Evolutionary conservation across 2,329 filamentous ascomycete species (phyloP).

Genomic region (Sphaerulina populicola): DNA sequence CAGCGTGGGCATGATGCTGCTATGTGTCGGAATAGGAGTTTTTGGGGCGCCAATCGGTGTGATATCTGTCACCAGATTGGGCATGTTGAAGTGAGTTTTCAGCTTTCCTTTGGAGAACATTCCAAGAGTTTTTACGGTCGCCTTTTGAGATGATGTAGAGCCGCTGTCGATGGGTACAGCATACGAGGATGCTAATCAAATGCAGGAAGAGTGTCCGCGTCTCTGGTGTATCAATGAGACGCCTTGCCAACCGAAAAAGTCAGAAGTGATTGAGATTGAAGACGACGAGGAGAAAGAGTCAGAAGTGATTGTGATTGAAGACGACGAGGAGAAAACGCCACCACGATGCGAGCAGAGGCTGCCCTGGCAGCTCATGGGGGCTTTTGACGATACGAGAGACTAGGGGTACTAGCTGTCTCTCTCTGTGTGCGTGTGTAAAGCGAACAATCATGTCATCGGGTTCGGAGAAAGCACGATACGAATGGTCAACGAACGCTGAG

Average conservation of each 20-base stretch:
- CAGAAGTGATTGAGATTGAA: neutral
- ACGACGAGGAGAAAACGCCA: conserved; percentile 7
- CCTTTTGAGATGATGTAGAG: neutral
- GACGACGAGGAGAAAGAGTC: neutral
- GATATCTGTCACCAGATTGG: conserved; percentile 12
- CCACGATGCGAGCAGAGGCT: neutral
- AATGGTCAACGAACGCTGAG: too few relatives aligned
- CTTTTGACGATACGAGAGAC: conserved; percentile 12
- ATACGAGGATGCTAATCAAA: conserved; percentile 5
- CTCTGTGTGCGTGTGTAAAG: neutral
- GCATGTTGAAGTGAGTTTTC: neutral
- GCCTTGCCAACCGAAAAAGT: neutral
- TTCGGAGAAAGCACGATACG: too few relatives aligned
- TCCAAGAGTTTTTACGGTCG: too few relatives aligned
- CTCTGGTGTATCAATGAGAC: conserved; percentile 18
- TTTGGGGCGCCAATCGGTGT: neutral
- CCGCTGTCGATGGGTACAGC: too few relatives aligned
- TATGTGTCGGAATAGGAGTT: conserved; percentile 4
- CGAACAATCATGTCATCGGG: neutral
- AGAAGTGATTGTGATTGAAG: neutral
- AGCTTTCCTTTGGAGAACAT: neutral
- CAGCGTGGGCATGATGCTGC: conserved; percentile 13
- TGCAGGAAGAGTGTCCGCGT: conserved; percentile 23
- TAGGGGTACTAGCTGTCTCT: neutral
- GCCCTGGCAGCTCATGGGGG: conserved; percentile 13